Evolutionary conservation across 2,329 filamentous ascomycete species (phyloP).

Genomic region (Phyllosticta capitalensis): DNA sequence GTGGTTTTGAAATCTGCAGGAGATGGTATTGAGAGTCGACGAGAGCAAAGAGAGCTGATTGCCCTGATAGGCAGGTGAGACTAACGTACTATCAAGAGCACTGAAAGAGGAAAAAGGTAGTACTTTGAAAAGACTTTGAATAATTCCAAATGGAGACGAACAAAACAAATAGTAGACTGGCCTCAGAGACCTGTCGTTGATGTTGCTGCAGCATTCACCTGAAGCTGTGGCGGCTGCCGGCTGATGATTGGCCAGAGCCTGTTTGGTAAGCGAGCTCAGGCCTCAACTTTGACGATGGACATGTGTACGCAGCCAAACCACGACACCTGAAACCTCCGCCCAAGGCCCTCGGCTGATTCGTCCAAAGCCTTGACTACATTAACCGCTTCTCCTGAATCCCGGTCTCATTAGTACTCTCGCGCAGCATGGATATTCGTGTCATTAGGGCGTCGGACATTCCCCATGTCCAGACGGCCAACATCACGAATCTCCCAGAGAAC

Average conservation of each 20-base stretch:
- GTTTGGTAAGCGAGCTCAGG: background rate
- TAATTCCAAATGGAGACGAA: background rate
- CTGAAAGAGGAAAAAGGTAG: no score
- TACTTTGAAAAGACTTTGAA: no score
- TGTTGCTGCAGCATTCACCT: background rate
- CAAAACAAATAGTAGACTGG: no score
- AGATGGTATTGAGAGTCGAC: no score
- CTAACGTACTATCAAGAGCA: no score
- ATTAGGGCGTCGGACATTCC: conserved; percentile 76
- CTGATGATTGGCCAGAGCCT: background rate
- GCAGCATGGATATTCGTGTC: conserved; percentile 76
- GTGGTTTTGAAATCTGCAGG: no score
- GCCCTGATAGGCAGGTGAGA: no score
- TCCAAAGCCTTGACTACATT: background rate
- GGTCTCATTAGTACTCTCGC: background rate
- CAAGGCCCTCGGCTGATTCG: background rate
- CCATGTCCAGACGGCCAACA: conserved; percentile 94
- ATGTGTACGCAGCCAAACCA: background rate
- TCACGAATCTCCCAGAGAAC: conserved; percentile 98
- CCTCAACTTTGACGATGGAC: background rate
- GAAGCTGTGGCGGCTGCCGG: background rate
- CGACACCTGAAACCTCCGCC: background rate
- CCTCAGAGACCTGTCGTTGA: background rate
- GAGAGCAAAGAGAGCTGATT: no score
- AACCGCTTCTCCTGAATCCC: background rate